These are phyloP conservation scores for Colletotrichum ledebouriae DNA, from an alignment of 2,329 filamentous ascomycete genomes.

Conservation along the genomic window DNA sequence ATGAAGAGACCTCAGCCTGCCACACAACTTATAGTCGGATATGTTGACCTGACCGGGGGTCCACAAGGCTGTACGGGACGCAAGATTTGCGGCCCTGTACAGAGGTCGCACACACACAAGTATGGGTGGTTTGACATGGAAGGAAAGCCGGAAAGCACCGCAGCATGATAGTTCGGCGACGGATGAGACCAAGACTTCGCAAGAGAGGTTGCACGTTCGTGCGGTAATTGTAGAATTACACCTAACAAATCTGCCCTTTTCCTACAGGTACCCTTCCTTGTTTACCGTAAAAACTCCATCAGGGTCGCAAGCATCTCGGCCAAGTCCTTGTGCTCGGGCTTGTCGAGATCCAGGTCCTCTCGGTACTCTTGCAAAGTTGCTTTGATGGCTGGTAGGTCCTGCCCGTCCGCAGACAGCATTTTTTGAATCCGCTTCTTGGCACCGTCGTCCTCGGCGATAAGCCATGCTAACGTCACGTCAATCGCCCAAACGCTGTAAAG, in stretches of 20 bases:
- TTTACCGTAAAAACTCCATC: constrained; percentile 60
- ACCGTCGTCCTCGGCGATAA: constrained; percentile 88
- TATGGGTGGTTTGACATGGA: neutral
- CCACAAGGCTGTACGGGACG: neutral
- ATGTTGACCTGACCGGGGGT: neutral
- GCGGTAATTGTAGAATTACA: constrained; percentile 2
- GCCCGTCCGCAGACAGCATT: constrained; percentile 76
- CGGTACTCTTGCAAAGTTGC: constrained; percentile 75
- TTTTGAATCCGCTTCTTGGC: constrained; percentile 74
- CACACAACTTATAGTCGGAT: constrained; percentile 3
- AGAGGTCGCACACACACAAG: neutral
- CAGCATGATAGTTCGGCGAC: neutral
- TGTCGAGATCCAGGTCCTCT: constrained; percentile 66
- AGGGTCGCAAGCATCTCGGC: constrained; percentile 68
- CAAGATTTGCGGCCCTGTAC: neutral
- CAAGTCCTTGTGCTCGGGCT: constrained; percentile 70
- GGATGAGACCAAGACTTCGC: neutral
- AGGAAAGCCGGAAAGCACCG: neutral
- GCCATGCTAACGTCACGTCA: constrained; percentile 89
- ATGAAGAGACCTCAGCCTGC: constrained; percentile 20
- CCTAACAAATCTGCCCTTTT: neutral
- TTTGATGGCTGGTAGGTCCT: constrained; percentile 73
- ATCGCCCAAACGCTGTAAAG: constrained; percentile 86
- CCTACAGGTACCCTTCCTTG: neutral
- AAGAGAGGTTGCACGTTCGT: neutral